These are phyloP conservation scores for Aspergillus indologenus DNA, from an alignment of 495 filamentous ascomycete genomes.

Conservation along the genomic window DNA sequence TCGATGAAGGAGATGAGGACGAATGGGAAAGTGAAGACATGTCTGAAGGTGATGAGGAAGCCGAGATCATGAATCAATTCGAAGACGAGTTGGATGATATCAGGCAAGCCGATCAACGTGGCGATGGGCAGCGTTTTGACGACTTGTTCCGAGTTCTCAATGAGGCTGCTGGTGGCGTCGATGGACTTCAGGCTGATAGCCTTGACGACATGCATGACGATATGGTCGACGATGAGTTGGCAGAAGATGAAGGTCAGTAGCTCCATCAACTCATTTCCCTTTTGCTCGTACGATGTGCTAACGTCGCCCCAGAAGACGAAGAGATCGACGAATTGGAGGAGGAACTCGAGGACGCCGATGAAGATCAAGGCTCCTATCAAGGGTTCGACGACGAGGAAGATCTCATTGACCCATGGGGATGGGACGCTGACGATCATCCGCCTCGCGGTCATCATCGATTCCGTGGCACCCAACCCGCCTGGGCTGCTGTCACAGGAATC, in stretches of 20 bases:
- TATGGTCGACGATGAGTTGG: slow-evolving; percentile 66
- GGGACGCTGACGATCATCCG: slow-evolving; percentile 51
- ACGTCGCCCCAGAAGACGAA: slow-evolving; percentile 42
- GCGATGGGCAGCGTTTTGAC: slow-evolving; percentile 52
- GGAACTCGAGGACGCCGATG: slow-evolving; percentile 49
- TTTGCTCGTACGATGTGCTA: background rate
- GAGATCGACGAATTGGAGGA: slow-evolving; percentile 52
- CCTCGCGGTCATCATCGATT: slow-evolving; percentile 45
- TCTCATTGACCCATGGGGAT: slow-evolving; percentile 52
- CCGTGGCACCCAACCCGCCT: slow-evolving; percentile 37
- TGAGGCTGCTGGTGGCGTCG: slow-evolving; percentile 37
- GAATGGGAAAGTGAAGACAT: slow-evolving; percentile 60
- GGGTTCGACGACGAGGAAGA: slow-evolving; percentile 53
- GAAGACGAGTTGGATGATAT: slow-evolving; percentile 57
- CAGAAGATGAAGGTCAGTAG: slow-evolving; percentile 66
- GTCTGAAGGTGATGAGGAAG: slow-evolving; percentile 55
- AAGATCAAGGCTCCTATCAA: slow-evolving; percentile 43
- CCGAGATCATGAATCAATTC: slow-evolving; percentile 49
- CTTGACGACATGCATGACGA: slow-evolving; percentile 45
- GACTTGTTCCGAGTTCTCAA: slow-evolving; percentile 44
- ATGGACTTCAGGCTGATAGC: slow-evolving; percentile 35
- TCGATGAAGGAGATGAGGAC: slow-evolving; percentile 55
- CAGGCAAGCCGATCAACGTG: slow-evolving; percentile 62
- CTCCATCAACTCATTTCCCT: background rate
- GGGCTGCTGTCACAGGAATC: slow-evolving; percentile 45